Evolutionary conservation across 345 rosid genomes (phyloP), one percentile per base, ranked within the genome.

Genomic region (Salix caprea): DNA sequence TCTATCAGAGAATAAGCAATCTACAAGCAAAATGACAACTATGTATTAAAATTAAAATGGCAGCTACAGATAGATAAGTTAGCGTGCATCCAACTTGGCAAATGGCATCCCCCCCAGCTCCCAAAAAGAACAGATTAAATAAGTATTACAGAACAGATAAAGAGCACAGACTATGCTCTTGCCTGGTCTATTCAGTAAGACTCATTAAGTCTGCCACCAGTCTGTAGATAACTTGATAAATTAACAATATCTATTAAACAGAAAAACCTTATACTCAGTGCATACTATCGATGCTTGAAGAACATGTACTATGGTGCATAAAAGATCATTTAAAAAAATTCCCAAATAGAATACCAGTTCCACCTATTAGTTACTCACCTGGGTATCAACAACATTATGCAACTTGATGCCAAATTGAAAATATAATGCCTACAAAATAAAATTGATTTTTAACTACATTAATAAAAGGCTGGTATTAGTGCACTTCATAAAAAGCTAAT

Each of bases 331-430:
- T 26, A 8, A 48, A 77, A 62, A 40, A 60, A 30, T 2, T 2
- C 28, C 6, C 24, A n/a, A 40, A 36, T 30, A 30, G 26, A 15
- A 67, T 4, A 28, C 4, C 21, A 26, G 70, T 72, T 40, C 39
- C 74, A 46, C 48, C 58, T 12, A 60, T 32, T 67, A 79, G 73
- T 50, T 67, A 56, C 81, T 73, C 61, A 93, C 99, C 91, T 95
- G 99, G 68, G 99, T 93, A 78, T 95, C 99, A 82, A 89, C 86
- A 65, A 93, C 93, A 81, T 89, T 95, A 80, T 90, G 82, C 85
- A 95, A 79, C 83, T 87, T 88, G 79, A 95, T 93, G 82, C 99
- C 99, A 67, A 89, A 95, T 79, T 95, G 99, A 48, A 93, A 95
- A 79, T 89, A 90, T 39, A 95, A 79, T 10, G 99, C 99, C 99